Base-by-base conservation (phyloP, 1,284 basidiomycete species). In the Schizophyllum commune region DNA sequence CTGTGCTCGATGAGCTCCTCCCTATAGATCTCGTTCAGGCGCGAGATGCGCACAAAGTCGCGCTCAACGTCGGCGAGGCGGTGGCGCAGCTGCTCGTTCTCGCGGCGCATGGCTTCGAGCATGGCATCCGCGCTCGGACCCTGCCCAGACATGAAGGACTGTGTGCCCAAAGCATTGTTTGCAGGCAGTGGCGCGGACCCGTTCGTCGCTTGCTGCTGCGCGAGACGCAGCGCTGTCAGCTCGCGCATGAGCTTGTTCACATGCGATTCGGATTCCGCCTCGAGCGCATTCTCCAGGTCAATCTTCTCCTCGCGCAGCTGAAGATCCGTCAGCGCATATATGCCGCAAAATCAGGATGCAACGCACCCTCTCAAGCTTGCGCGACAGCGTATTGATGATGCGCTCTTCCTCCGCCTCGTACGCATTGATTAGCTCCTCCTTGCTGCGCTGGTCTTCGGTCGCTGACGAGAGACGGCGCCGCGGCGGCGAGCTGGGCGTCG, bases 351-450 rank as follows among this genome's bases (percentile, higher is more conserved):
- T 61, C 2, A 32, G 27, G 32, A 52, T 57, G n/a, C 58, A 8
- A 73, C 82, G 61, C 60, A 89, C 91, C 84, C 88, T 81, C 75
- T 92, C 90, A 61, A 91, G 77, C 70, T 90, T 92, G 65, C 88
- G 78, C 52, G 86, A 91, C 62, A 91, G 75, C 9, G 88, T 78
- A 66, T 92, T 92, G 63, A 91, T 89, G 62, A 93, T 90, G 54
- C 90, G 83, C 70, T 93, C 91, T 72, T 93, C 91, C 73, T 93
- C 91, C 5, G 90, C 91, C 67, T 93, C 90, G 70, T 91, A 92
- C 15, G 87, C 87, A 72, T 92, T 91, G 68, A 92, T 91, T 68
- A 92, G 78, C 60, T 83, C 85, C 69, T 92, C 89, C 66, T 80
- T 61, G 75, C 80, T 65, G 75, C 78, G 21, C 83, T 76, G 69